These are phyloP conservation scores for Metschnikowia hibisci DNA, from an alignment of 805 yeast species.

Conservation along the genomic window DNA sequence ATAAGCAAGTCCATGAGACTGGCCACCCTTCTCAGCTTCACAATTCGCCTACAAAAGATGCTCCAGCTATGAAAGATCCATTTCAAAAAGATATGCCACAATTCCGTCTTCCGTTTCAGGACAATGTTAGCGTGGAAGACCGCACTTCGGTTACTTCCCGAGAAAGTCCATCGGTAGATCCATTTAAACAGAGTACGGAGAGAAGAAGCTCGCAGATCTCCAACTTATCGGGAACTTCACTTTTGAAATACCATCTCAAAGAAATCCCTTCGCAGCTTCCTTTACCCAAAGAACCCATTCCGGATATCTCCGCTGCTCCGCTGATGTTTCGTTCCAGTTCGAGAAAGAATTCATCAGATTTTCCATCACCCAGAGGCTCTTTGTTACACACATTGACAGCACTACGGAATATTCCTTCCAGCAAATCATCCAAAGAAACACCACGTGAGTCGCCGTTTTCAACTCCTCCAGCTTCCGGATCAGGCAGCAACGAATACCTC, in stretches of 20 bases:
- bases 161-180: slow-evolving; percentile 23
- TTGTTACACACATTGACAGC: slow-evolving; percentile 38
- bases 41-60: neutral
- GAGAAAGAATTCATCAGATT: slow-evolving; percentile 34
- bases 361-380: slow-evolving; percentile 38
- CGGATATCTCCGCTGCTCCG: slow-evolving; percentile 37
- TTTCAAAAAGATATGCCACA: slow-evolving; percentile 45
- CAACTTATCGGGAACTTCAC: slow-evolving; percentile 10
- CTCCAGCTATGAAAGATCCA: slow-evolving; percentile 20
- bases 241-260: slow-evolving; percentile 13
- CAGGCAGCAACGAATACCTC: neutral
- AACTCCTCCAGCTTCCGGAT: neutral
- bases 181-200: slow-evolving; percentile 17
- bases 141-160: slow-evolving; percentile 2
- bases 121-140: slow-evolving; percentile 19
- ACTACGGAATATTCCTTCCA: slow-evolving; percentile 36
- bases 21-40: neutral
- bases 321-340: slow-evolving; percentile 33
- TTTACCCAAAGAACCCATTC: slow-evolving; percentile 52
- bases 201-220: slow-evolving; percentile 12
- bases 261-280: slow-evolving; percentile 57
- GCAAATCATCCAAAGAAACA: slow-evolving; percentile 33
- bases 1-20: neutral
- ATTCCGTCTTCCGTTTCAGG: slow-evolving; percentile 72
- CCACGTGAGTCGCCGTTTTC: slow-evolving; percentile 40